A percentile compares a stretch with the other conserved stretches of the same genome.
Conservation (phyloP, 352 stramenopile genomes). For the Pythium guiyangense region DNA sequence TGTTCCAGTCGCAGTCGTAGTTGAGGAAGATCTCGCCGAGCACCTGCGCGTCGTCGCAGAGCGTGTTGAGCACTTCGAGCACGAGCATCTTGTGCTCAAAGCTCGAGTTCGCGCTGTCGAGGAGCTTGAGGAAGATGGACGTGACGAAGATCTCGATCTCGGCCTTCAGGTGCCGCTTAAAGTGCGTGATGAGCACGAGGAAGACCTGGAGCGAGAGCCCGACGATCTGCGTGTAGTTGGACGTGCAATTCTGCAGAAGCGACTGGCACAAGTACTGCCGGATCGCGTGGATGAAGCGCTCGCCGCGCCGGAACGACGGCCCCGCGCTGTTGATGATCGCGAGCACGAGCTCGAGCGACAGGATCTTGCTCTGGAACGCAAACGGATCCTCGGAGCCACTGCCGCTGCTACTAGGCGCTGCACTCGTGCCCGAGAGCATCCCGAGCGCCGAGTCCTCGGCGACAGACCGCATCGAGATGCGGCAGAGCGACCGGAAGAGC, state of each 20-base stretch:
- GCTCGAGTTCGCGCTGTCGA: constrained; percentile 96
- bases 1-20: constrained; percentile 99
- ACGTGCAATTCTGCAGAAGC: constrained; percentile 98
- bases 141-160: constrained; percentile 99
- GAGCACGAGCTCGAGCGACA: constrained; percentile 97
- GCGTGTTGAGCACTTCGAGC: constrained; percentile 93
- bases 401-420: constrained; percentile 12
- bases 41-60: constrained; percentile 93
- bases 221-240: constrained; percentile 94
- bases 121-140: constrained; percentile 97
- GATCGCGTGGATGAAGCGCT: constrained; percentile 97
- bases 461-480: constrained; percentile 89
- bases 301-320: constrained; percentile 90
- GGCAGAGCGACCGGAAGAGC: constrained; percentile 97
- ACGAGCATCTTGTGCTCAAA: constrained; percentile 98
- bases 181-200: constrained; percentile 92
- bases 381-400: constrained; percentile 85
- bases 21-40: constrained; percentile 99
- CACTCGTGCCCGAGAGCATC: constrained; percentile 1
- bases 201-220: constrained; percentile 98
- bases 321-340: constrained; percentile 96
- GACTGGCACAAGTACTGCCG: constrained; percentile 96
- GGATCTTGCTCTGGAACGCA: constrained; percentile 94
- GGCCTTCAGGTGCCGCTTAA: constrained; percentile 94
- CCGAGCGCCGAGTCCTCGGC: constrained; percentile 81